Percentiles rank a stretch among this genome's conserved stretches.
phyloP scores from a whole-genome alignment of 371 early-diverging fungal species.

The Lichtheimia hyalospora region DNA sequence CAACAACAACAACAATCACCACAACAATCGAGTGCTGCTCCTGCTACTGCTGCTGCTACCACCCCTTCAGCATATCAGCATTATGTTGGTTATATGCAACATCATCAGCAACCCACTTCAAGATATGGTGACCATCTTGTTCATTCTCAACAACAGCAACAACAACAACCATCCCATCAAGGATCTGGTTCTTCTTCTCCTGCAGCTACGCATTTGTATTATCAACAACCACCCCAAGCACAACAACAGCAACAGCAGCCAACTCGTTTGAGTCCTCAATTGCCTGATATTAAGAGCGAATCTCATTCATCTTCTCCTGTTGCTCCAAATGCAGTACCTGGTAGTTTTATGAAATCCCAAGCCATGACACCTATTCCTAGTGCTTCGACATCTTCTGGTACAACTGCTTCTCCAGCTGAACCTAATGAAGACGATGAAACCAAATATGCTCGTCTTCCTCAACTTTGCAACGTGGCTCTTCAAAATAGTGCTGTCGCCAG shows the following conservation, averaged over 20 bases:
- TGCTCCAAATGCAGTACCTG: too few species aligned
- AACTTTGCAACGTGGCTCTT: slow-evolving; percentile 46
- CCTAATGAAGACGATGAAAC: slow-evolving; percentile 30
- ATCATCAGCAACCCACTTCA: neutral
- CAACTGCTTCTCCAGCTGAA: slow-evolving; percentile 34
- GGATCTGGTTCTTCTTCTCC: slow-evolving; percentile 3
- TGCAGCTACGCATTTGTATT: slow-evolving; percentile 10
- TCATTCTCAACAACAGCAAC: slow-evolving; percentile 6
- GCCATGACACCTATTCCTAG: slow-evolving; percentile 39
- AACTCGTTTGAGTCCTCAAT: slow-evolving; percentile 3
- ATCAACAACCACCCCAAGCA: slow-evolving; percentile 9
- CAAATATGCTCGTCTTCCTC: slow-evolving; percentile 40
- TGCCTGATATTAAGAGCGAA: slow-evolving; percentile 10
- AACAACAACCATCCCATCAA: slow-evolving; percentile 8
- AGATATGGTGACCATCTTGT: neutral
- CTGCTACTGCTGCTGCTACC: neutral
- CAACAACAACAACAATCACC: slow-evolving; percentile 3
- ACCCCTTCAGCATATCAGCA: slow-evolving; percentile 5
- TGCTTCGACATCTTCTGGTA: slow-evolving; percentile 36
- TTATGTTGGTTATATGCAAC: neutral
- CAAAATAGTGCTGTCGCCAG: slow-evolving; percentile 5
- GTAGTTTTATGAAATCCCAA: slow-evolving; percentile 20
- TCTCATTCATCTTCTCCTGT: neutral
- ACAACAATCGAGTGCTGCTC: slow-evolving; percentile 1
- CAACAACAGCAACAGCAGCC: slow-evolving; percentile 2